Evolutionary conservation across 768 basidiomycete species (phyloP).

Genomic region (Tulasnella sp.): DNA sequence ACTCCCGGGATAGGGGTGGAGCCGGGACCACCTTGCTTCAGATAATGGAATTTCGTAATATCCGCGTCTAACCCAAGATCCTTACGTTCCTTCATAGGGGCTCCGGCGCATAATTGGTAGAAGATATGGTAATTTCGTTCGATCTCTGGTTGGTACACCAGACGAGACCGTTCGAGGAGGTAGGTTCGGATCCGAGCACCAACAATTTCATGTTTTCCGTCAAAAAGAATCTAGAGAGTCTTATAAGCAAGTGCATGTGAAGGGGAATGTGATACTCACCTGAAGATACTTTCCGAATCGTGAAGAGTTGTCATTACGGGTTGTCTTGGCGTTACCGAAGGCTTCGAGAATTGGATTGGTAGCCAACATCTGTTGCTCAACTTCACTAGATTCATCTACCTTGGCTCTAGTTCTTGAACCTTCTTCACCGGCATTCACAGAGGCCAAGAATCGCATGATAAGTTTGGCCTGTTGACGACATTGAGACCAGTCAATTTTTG

Average conservation of each 20-base stretch:
- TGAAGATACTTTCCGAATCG: conserved; percentile 99
- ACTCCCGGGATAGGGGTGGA: conserved; percentile 83
- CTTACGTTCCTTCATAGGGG: conserved; percentile 88
- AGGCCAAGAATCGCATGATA: conserved; percentile 98
- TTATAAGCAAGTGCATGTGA: background rate
- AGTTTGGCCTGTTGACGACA: conserved; percentile 68
- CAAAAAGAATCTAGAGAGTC: conserved; percentile 73
- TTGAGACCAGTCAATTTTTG: background rate
- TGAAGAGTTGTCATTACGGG: conserved; percentile 96
- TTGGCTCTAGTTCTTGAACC: conserved; percentile 50
- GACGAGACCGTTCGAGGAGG: conserved; percentile 89
- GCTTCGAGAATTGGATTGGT: conserved; percentile 99
- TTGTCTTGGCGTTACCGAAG: conserved; percentile 98
- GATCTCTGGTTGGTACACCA: conserved; percentile 92
- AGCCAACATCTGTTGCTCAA: conserved; percentile 92
- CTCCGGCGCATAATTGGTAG: conserved; percentile 96
- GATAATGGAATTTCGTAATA: conserved; percentile 75
- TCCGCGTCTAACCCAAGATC: conserved; percentile 83
- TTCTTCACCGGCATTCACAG: conserved; percentile 73
- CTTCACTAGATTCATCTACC: conserved; percentile 82
- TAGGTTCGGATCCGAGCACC: conserved; percentile 99
- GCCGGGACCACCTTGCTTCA: conserved; percentile 82
- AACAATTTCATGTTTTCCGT: conserved; percentile 90
- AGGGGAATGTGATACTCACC: conserved; percentile 33
- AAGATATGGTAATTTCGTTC: conserved; percentile 99